A percentile compares a stretch with the other conserved stretches of the same genome.
Conservation (phyloP, 768 basidiomycete species). For the Termitomyces sp. region DNA sequence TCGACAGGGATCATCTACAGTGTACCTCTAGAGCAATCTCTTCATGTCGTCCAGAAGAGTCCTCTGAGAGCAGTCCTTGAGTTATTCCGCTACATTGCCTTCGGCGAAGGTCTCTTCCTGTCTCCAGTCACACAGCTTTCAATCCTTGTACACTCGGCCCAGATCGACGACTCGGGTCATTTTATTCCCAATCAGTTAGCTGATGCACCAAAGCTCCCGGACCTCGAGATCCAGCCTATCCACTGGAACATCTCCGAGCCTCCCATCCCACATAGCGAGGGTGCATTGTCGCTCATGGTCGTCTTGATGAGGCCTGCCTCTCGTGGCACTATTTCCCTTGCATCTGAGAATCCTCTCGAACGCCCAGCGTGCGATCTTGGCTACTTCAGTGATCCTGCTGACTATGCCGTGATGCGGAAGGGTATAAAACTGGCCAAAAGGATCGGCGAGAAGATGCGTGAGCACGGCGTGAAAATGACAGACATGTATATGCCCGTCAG, state of each 20-base stretch:
- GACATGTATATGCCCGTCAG: conserved; percentile 20
- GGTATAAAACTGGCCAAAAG: conserved; percentile 15
- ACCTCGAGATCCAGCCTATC: conserved; percentile 31
- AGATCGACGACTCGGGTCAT: conserved; percentile 1
- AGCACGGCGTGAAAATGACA: conserved; percentile 7
- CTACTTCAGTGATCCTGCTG: conserved; percentile 19
- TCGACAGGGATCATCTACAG: conserved; percentile 26
- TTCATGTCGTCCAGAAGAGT: conserved; percentile 19
- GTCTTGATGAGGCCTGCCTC: conserved; percentile 17
- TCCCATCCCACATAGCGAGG: conserved; percentile 9
- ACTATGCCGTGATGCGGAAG: conserved; percentile 20
- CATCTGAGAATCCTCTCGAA: conserved; percentile 23
- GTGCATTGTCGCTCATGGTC: conserved; percentile 18
- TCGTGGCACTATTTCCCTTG: conserved; percentile 16
- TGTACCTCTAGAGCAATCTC: conserved; percentile 24
- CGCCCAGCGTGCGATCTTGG: conserved; percentile 24
- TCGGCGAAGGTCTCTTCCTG: conserved; percentile 27
- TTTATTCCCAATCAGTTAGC: not conserved
- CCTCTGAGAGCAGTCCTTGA: conserved; percentile 24
- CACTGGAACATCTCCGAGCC: conserved; percentile 9
- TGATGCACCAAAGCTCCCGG: conserved; percentile 24
- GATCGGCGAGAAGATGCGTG: conserved; percentile 4
- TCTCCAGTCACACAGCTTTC: not conserved
- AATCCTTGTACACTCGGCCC: conserved; percentile 1
- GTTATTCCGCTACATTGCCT: conserved; percentile 25